These are phyloP conservation scores for Amanita thiersii DNA, from an alignment of 768 basidiomycete species.

Conservation along the genomic window DNA sequence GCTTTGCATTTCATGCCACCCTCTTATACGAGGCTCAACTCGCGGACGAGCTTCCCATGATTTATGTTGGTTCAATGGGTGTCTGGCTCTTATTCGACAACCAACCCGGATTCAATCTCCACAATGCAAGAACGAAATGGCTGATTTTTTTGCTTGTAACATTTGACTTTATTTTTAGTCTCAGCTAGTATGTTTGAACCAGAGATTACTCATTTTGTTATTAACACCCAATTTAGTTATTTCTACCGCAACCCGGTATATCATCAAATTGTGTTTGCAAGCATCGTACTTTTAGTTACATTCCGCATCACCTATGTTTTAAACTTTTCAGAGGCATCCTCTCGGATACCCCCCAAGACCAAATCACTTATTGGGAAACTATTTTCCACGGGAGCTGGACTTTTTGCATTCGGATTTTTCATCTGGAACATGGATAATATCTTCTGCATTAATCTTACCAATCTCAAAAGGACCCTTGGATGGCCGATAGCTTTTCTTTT, in stretches of 20 bases:
- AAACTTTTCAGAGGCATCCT: constrained; percentile 28
- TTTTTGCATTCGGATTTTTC: constrained; percentile 59
- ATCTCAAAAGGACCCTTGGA: constrained; percentile 46
- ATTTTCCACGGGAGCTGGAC: constrained; percentile 43
- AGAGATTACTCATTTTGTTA: background rate
- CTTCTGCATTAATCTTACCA: constrained; percentile 53
- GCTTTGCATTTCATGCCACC: constrained; percentile 74
- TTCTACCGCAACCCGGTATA: constrained; percentile 69
- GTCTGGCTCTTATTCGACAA: constrained; percentile 55
- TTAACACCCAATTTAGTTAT: constrained; percentile 29
- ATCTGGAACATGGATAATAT: constrained; percentile 81
- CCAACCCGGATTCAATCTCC: constrained; percentile 37
- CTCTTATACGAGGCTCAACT: constrained; percentile 70
- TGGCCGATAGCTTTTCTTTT: constrained; percentile 63
- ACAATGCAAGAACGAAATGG: constrained; percentile 26
- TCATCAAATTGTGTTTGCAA: constrained; percentile 69
- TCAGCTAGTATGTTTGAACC: constrained; percentile 57
- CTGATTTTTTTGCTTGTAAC: constrained; percentile 28
- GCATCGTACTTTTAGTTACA: constrained; percentile 39
- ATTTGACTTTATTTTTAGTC: constrained; percentile 58
- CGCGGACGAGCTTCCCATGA: constrained; percentile 80
- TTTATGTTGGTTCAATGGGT: constrained; percentile 58
- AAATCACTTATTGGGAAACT: constrained; percentile 32
- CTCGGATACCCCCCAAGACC: constrained; percentile 32
- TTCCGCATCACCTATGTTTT: constrained; percentile 48